phyloP scores from a whole-genome alignment of 1,139 yeast genomes.

The Komagataea norvegica region DNA sequence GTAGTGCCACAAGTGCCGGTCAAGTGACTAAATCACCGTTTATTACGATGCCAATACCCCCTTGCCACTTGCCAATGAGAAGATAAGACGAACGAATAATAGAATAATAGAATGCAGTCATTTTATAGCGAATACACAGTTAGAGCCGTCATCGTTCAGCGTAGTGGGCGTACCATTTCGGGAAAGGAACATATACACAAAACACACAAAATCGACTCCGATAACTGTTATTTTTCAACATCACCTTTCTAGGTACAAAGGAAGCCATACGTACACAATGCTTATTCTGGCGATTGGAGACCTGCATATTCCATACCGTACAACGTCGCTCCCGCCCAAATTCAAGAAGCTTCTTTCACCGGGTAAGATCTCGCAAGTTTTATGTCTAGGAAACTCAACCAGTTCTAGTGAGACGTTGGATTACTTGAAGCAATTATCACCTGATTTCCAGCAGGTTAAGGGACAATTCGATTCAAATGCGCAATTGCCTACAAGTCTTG shows the following conservation, averaged over 20 bases:
- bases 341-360: constrained; percentile 61
- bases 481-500: constrained; percentile 56
- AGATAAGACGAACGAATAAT: too few species aligned
- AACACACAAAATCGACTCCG: not conserved
- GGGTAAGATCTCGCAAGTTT: constrained; percentile 77
- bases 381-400: constrained; percentile 79
- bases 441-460: constrained; percentile 69
- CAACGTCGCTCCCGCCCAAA: constrained; percentile 10
- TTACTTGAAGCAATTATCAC: constrained; percentile 62
- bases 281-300: constrained; percentile 11
- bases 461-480: constrained; percentile 62
- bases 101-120: too few species aligned
- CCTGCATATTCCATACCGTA: constrained; percentile 9
- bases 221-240: not conserved
- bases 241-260: too few species aligned
- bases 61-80: too few species aligned
- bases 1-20: constrained; percentile 2
- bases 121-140: not conserved
- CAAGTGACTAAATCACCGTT: too few species aligned
- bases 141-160: not conserved
- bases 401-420: constrained; percentile 52
- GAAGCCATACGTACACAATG: constrained; percentile 6
- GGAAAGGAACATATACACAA: too few species aligned
- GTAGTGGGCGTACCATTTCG: constrained; percentile 3
- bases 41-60: too few species aligned